Base-by-base conservation (phyloP, 2,329 filamentous ascomycete genomes). In the Elsinoe necatrix region DNA sequence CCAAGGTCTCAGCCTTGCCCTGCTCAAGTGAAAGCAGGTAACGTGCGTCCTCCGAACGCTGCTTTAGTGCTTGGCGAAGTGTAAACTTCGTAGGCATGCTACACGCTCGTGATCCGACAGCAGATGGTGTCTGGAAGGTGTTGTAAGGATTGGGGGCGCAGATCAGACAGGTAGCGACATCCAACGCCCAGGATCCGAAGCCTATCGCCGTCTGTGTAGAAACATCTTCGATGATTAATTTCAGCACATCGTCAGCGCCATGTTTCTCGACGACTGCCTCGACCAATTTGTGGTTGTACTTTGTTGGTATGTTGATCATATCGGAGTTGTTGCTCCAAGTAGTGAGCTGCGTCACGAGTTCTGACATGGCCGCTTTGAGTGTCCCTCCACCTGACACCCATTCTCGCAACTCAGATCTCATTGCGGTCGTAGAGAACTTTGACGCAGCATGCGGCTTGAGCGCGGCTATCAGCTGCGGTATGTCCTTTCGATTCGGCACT, bases 251-350 rank as follows among this genome's bases (percentile, higher is more conserved):
- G 58, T 75, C 79, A 0, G 84, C 79, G 0, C 86, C 86, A 0
- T 86, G 71, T 29, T 87, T 73, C 56, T 80, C 78, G 34, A 81
- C 69, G 0, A 79, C 81, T 0, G 79, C 76, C 7, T 87, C 77
- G 2, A 89, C 72, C 61, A 87, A 84, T 3, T 84, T 81, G 65
- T 90, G 86, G 0, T 85, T 87, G 67, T 91, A 92, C 9, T 79
- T 77, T 0, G 86, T 77, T 5, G 80, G 79, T 1, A 75, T 74
- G 55, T 77, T 75, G 59, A 73, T 76, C 18, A 79, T 73, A 2
- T 68, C 68, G n/a, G 73, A 72, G 1, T 50, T 75, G 69, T 54
- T 70, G 29, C 78, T 81, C 87, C 87, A 92, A 50, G 82, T 77
- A 1, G 84, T 76, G 3, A 91, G 77, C 1, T 74, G 76, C 55